A percentile compares a stretch with the other conserved stretches of the same genome.
Conservation (phyloP, 2,329 filamentous ascomycete genomes). For the Monilinia polystroma region DNA sequence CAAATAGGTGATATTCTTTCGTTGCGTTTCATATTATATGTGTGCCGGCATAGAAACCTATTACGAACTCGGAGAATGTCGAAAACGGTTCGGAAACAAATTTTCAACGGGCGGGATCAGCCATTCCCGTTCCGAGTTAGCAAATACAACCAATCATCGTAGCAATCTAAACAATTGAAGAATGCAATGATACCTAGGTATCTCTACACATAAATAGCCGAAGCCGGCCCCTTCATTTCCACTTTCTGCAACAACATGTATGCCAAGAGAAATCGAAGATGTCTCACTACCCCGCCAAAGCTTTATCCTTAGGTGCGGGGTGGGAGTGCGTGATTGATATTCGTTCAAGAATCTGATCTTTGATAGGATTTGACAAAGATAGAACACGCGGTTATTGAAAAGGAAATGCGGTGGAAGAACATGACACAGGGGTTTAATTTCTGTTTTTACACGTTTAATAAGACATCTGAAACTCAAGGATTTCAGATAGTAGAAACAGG, state of each 20-base stretch:
- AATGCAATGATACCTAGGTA: slow-evolving; percentile 5
- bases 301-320: neutral
- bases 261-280: neutral
- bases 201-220: neutral
- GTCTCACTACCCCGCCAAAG: neutral
- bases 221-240: neutral
- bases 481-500: neutral
- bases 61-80: neutral
- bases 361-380: neutral
- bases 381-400: neutral
- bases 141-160: neutral
- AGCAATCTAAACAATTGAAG: neutral
- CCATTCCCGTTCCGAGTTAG: neutral
- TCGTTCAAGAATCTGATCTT: neutral
- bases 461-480: neutral
- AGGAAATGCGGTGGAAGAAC: neutral
- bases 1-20: neutral
- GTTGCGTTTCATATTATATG: neutral
- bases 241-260: neutral
- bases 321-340: neutral
- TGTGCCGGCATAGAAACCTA: neutral
- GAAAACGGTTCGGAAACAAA: neutral
- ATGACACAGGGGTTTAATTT: neutral
- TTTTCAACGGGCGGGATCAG: neutral
- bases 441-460: neutral